A percentile compares a stretch with the other conserved stretches of the same genome.
Conservation (phyloP, 176 grass and related monocot species). For the Canna indica region DNA sequence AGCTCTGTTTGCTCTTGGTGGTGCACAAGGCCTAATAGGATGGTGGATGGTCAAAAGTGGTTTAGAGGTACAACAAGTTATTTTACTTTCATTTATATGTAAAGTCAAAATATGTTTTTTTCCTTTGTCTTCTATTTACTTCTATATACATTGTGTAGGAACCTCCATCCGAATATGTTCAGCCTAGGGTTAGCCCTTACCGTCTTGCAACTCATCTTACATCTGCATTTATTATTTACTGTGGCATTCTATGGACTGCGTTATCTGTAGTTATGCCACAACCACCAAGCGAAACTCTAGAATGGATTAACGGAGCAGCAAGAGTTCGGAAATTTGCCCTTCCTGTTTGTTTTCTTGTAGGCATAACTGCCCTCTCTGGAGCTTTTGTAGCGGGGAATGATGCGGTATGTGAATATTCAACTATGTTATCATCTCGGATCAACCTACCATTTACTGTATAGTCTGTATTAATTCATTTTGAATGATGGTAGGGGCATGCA, state of each 20-base stretch:
- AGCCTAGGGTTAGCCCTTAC: slow-evolving; percentile 90
- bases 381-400: slow-evolving; percentile 97
- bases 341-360: slow-evolving; percentile 68
- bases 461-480: slow-evolving; percentile 21
- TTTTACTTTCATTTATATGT: slow-evolving; percentile 1
- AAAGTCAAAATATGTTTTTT: not conserved
- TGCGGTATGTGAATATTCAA: slow-evolving; percentile 47
- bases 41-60: slow-evolving; percentile 99
- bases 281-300: slow-evolving; percentile 57
- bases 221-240: slow-evolving; percentile 91
- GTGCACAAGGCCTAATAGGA: slow-evolving; percentile 70
- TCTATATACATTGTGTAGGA: slow-evolving; percentile 35
- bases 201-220: slow-evolving; percentile 87
- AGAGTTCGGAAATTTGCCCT: slow-evolving; percentile 62
- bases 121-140: slow-evolving; percentile 8
- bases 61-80: slow-evolving; percentile 57
- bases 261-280: slow-evolving; percentile 84
- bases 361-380: slow-evolving; percentile 81
- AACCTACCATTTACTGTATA: not conserved
- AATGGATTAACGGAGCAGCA: slow-evolving; percentile 60
- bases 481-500: slow-evolving; percentile 63
- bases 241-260: slow-evolving; percentile 92
- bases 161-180: slow-evolving; percentile 78
- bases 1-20: slow-evolving; percentile 76
- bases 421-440: slow-evolving; percentile 5